phyloP scores from a whole-genome alignment of 495 filamentous ascomycete genomes.

The Penicillium chermesinum region DNA sequence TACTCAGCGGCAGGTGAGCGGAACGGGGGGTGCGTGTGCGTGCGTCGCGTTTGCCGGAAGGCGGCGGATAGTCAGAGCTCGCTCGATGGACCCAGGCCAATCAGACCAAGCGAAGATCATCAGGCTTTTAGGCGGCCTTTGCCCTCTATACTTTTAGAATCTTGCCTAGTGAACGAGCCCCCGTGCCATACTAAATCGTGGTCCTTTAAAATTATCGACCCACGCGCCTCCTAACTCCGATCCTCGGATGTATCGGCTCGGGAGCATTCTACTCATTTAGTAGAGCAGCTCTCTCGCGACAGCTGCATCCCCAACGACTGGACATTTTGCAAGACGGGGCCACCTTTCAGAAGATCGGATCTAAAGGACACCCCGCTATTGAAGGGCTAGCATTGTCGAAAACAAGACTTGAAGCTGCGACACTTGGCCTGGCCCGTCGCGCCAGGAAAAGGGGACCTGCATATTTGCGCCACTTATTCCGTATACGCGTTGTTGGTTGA shows the following conservation, averaged over 20 bases:
- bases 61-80: neutral
- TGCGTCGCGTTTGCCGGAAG: conserved; percentile 9
- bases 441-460: neutral
- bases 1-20: neutral
- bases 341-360: conserved; percentile 43
- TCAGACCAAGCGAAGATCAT: too few species aligned
- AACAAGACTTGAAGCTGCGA: conserved; percentile 34
- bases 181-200: too few species aligned
- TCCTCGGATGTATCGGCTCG: too few species aligned
- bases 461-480: neutral
- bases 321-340: conserved; percentile 44
- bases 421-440: neutral
- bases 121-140: too few species aligned
- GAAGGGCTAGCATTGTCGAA: conserved; percentile 35
- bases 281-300: neutral
- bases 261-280: too few species aligned
- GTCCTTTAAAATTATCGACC: too few species aligned
- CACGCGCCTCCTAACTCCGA: too few species aligned
- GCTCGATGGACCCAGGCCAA: too few species aligned
- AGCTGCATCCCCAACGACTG: conserved; percentile 25
- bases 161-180: too few species aligned
- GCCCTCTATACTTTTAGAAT: too few species aligned
- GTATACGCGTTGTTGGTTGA: neutral
- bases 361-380: conserved; percentile 36
- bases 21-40: neutral